Evolutionary conservation across 306 rosid genomes (phyloP).

Genomic region (Lablab purpureus): DNA sequence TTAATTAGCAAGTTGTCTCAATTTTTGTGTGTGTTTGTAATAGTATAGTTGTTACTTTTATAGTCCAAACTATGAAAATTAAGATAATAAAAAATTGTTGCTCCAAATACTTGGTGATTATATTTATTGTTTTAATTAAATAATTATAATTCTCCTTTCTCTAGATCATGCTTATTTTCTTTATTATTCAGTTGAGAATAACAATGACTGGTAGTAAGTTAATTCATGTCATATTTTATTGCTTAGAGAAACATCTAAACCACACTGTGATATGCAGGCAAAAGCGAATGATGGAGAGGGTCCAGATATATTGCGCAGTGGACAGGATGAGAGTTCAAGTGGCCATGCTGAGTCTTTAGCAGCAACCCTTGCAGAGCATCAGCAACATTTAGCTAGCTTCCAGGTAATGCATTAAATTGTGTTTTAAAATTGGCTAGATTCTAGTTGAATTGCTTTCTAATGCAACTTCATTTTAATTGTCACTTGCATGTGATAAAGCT

Average conservation of each 20-base stretch:
- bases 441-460: conserved; percentile 34
- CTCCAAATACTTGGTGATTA: background rate
- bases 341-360: conserved; percentile 95
- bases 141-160: conserved; percentile 4
- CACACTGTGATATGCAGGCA: conserved; percentile 61
- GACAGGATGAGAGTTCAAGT: conserved; percentile 79
- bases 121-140: conserved; percentile 22
- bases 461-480: conserved; percentile 13
- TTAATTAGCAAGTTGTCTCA: background rate
- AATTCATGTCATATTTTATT: conserved; percentile 10
- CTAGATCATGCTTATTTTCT: conserved; percentile 4
- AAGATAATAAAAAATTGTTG: background rate
- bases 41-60: conserved; percentile 14
- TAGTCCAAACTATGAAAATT: conserved; percentile 21
- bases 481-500: background rate
- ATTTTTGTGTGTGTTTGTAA: background rate
- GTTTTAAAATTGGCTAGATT: conserved; percentile 34
- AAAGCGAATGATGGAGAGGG: conserved; percentile 99
- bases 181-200: conserved; percentile 35
- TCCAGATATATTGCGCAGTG: conserved; percentile 88
- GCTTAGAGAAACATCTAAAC: conserved; percentile 31
- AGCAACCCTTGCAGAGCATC: conserved; percentile 97
- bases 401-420: conserved; percentile 67
- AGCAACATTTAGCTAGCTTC: conserved; percentile 98
- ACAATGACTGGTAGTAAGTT: conserved; percentile 17